These are phyloP conservation scores for Pseudozyma pruni DNA, from an alignment of 1,284 basidiomycete genomes.

Conservation along the genomic window DNA sequence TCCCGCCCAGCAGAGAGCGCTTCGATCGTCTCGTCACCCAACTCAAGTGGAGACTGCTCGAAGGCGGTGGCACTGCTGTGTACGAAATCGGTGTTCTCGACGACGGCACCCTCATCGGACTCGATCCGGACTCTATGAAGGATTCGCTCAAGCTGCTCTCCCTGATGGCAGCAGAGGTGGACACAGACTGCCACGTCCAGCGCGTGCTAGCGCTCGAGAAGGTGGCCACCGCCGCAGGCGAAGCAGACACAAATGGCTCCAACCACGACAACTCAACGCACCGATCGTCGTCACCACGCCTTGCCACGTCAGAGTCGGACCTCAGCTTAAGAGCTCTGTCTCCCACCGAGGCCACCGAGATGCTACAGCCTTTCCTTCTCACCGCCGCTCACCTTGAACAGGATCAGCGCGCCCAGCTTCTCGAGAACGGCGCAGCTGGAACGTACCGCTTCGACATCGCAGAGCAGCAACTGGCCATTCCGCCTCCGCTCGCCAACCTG, in stretches of 20 bases:
- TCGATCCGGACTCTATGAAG: constrained; percentile 57
- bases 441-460: constrained; percentile 37
- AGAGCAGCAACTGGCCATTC: constrained; percentile 24
- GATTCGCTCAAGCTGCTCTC: constrained; percentile 57
- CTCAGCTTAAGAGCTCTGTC: constrained; percentile 33
- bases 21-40: constrained; percentile 66
- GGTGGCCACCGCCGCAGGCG: not conserved
- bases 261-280: not conserved
- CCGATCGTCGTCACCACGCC: not conserved
- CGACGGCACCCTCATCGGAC: constrained; percentile 63
- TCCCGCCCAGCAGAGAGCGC: constrained; percentile 58
- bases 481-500: constrained; percentile 10
- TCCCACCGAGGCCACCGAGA: constrained; percentile 4
- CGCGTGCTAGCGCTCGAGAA: constrained; percentile 37
- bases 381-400: constrained; percentile 4
- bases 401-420: constrained; percentile 1
- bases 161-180: constrained; percentile 58
- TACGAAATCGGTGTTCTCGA: constrained; percentile 67
- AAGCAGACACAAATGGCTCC: not conserved
- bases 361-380: constrained; percentile 21
- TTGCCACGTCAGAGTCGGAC: constrained; percentile 11
- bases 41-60: constrained; percentile 66
- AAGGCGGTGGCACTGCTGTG: constrained; percentile 63
- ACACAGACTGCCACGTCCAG: constrained; percentile 39
- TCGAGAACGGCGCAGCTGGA: constrained; percentile 16